Evolutionary conservation across 148 eudicot species (phyloP).

Genomic region (Persicaria tinctoria): DNA sequence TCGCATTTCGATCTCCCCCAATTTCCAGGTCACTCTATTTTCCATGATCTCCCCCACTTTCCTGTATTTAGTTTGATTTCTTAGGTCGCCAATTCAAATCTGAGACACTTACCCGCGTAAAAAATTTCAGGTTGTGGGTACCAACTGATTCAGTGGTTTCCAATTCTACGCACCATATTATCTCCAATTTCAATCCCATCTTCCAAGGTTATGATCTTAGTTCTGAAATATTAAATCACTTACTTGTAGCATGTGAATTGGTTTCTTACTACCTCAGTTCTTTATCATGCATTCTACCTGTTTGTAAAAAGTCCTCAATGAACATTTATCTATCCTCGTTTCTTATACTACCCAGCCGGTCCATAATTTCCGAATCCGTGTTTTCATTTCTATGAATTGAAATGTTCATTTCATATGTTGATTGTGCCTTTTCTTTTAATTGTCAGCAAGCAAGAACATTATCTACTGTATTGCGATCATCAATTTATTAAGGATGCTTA

Average conservation of each 20-base stretch:
- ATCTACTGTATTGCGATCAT: neutral
- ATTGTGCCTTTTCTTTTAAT: too few species aligned
- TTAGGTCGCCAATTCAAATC: neutral
- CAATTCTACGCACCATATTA: neutral
- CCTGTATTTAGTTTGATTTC: neutral
- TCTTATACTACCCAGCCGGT: neutral
- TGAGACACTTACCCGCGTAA: neutral
- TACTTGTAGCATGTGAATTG: neutral
- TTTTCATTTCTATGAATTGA: neutral
- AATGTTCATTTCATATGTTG: too few species aligned
- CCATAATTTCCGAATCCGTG: neutral
- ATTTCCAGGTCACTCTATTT: neutral
- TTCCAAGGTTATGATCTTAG: constrained; percentile 25
- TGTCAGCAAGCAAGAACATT: neutral
- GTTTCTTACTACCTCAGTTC: neutral
- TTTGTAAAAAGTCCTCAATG: constrained; percentile 39
- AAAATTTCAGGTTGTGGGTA: neutral
- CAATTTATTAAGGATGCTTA: neutral
- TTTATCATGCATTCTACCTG: constrained; percentile 25
- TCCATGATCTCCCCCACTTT: neutral
- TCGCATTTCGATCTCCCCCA: neutral
- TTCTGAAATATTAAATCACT: neutral
- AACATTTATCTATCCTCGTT: neutral
- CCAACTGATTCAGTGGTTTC: constrained; percentile 3
- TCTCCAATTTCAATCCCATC: neutral